Base-by-base conservation (phyloP, 441 rosid genomes). In the Pelargonium citronellum region DNA sequence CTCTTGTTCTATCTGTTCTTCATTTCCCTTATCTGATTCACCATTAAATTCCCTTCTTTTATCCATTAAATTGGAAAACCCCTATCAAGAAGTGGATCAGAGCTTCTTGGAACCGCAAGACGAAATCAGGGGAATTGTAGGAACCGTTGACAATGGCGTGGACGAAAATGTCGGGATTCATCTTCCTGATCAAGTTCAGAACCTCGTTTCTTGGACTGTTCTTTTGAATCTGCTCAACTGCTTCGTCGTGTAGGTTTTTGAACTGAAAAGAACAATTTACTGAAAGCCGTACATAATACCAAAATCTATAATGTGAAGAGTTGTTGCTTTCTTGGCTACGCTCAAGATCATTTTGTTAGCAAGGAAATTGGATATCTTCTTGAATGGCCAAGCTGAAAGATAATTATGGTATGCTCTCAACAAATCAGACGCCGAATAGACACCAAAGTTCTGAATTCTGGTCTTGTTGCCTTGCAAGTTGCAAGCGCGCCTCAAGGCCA, bases 281-380 rank as follows among this genome's bases (percentile, higher is more conserved):
- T 88, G 89, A 82, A 86, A 85, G 60, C 93, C 93, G 68, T 86
- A 82, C 57, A 79, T 73, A 44, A 94, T 86, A 1, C 97, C 98
- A 57, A 94, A 91, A 75, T 94, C 96, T 53, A 94, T 79, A 27
- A 86, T 79, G 68, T 88, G 74, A 66, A 75, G 73, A 22, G 63
- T 64, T 34, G 34, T 66, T 13, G 71, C 67, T 51, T 70, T 60
- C 71, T 58, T 66, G 7, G 78, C 11, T 57, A 44, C 24, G 15
- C 55, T 13, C 70, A 74, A 44, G 24, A 74, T 70, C 46, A 44
- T 74, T 44, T 69, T 64, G 77, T 74, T 74, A 0, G 77, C 67
- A 61, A 46, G 70, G 57, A 74, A 66, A 20, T 10, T 41, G 10
- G 74, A 62, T 3, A 74, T 24, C 67, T 69, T 74, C 70, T 57